Percentiles rank a stretch among this genome's conserved stretches.
Evolutionary conservation across 352 stramenopile species (phyloP).

Genomic region (Phytophthora melonis): DNA sequence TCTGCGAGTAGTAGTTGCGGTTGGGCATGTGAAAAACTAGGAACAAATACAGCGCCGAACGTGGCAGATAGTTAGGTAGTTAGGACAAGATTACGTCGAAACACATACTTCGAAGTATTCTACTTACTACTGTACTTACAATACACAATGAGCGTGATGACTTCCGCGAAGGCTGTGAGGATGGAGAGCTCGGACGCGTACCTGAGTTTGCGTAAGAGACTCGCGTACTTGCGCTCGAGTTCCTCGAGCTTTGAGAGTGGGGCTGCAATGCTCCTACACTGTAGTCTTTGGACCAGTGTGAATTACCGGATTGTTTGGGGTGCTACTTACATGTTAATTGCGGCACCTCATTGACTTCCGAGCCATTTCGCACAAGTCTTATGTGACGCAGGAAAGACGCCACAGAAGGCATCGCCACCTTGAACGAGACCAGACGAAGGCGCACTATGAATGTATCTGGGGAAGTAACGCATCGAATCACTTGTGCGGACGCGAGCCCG

Average conservation of each 20-base stretch:
- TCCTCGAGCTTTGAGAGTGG: conserved; percentile 9
- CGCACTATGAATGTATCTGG: too few relatives aligned
- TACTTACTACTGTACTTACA: neutral
- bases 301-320: neutral
- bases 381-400: too few relatives aligned
- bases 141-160: conserved; percentile 27
- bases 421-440: too few relatives aligned
- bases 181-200: conserved; percentile 44
- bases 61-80: too few relatives aligned
- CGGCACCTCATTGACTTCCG: too few relatives aligned
- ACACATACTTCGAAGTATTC: too few relatives aligned
- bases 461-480: too few relatives aligned
- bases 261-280: neutral
- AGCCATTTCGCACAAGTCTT: too few relatives aligned
- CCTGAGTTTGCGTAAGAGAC: conserved; percentile 31
- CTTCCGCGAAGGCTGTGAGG: conserved; percentile 34
- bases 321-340: too few relatives aligned
- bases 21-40: conserved; percentile 39
- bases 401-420: too few relatives aligned
- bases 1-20: conserved; percentile 42
- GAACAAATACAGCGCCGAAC: conserved; percentile 30
- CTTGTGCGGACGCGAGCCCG: too few relatives aligned
- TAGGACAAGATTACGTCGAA: too few relatives aligned
- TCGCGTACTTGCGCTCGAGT: conserved; percentile 20
- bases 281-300: neutral